phyloP scores from a whole-genome alignment of 192 early-diverging fungal genomes.

The Coemansia pectinata region DNA sequence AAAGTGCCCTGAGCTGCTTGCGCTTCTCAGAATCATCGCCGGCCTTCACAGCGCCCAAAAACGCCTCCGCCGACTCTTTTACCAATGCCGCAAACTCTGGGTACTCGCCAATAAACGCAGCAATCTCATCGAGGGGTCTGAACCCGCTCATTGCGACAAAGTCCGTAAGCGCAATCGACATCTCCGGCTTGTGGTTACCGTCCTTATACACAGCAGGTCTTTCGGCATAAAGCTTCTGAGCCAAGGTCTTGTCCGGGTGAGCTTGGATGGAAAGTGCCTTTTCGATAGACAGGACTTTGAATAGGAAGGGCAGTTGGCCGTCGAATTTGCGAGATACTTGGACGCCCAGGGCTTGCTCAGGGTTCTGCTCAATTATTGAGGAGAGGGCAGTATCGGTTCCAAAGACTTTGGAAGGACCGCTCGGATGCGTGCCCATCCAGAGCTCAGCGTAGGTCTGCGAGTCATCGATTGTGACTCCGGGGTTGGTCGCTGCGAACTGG shows the following conservation, averaged over 20 bases:
- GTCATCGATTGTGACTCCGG: conserved; percentile 60
- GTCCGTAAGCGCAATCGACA: conserved; percentile 93
- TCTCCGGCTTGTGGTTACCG: conserved; percentile 93
- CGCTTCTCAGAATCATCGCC: conserved; percentile 34
- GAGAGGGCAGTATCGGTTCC: conserved; percentile 50
- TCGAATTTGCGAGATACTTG: conserved; percentile 63
- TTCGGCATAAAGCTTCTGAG: conserved; percentile 65
- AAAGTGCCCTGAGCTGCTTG: conserved; percentile 56
- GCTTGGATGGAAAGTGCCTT: conserved; percentile 97
- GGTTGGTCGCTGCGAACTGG: conserved; percentile 69
- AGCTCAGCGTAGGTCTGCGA: conserved; percentile 91
- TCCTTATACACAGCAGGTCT: conserved; percentile 91
- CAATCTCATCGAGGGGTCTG: conserved; percentile 79
- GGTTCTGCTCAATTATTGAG: conserved; percentile 59
- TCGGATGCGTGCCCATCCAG: conserved; percentile 99
- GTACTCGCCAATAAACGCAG: conserved; percentile 60
- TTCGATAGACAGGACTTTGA: conserved; percentile 89
- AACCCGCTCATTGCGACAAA: conserved; percentile 97
- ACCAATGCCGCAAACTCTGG: conserved; percentile 67
- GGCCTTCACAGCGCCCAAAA: conserved; percentile 42
- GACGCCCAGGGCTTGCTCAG: conserved; percentile 53
- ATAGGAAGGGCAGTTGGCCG: conserved; percentile 92
- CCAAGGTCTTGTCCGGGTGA: conserved; percentile 93
- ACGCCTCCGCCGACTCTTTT: conserved; percentile 7
- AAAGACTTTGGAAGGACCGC: conserved; percentile 69